Evolutionary conservation across 75 land plant genomes (phyloP).

Genomic region (Pinus albicaulis): DNA sequence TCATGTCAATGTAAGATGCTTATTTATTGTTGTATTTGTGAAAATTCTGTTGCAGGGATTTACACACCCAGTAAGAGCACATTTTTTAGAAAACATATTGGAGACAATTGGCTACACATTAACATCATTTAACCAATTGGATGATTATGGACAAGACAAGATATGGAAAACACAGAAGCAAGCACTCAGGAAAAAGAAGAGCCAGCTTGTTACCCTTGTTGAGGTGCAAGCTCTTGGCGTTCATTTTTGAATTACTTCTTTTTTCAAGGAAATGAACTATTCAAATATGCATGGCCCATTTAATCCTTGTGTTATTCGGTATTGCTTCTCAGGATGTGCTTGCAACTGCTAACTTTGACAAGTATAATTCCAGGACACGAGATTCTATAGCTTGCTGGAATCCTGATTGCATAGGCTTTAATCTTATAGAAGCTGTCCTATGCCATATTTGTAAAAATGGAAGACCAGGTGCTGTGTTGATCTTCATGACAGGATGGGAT

Average conservation of each 20-base stretch:
- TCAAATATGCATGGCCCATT: not conserved
- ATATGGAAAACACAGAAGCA: constrained; percentile 51
- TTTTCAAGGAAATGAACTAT: not conserved
- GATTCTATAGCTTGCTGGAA: constrained; percentile 47
- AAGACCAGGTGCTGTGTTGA: constrained; percentile 45
- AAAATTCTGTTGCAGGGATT: constrained; percentile 29
- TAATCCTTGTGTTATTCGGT: not conserved
- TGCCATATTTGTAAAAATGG: constrained; percentile 35
- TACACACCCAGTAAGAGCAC: constrained; percentile 41
- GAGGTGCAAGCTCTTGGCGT: constrained; percentile 18
- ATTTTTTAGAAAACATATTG: constrained; percentile 44
- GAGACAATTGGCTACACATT: constrained; percentile 36
- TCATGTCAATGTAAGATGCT: not conserved
- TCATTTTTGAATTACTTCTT: constrained; percentile 5
- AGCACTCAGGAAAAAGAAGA: constrained; percentile 23
- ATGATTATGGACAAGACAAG: constrained; percentile 57
- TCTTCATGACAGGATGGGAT: constrained; percentile 66
- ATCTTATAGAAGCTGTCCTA: constrained; percentile 37
- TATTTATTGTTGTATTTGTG: not conserved
- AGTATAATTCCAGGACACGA: constrained; percentile 12
- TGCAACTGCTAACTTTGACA: constrained; percentile 7
- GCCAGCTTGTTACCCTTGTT: constrained; percentile 23
- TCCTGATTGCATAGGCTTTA: constrained; percentile 44
- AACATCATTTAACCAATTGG: constrained; percentile 40
- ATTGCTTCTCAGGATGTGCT: constrained; percentile 16